phyloP scores from a whole-genome alignment of 306 rosid genomes.

The cucumber (Cucumis sativus) region DNA sequence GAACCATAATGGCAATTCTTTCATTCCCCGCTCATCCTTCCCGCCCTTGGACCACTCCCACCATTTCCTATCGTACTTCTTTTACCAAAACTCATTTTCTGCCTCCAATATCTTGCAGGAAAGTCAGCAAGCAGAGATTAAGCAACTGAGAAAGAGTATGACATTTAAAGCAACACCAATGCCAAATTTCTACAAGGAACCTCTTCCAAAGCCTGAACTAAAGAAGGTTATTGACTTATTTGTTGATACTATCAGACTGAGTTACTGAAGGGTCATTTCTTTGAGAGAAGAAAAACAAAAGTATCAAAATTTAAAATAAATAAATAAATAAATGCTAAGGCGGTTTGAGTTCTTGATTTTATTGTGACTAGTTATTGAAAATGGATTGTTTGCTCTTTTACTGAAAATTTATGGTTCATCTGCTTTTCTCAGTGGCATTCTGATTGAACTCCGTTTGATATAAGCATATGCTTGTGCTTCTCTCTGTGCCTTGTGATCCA shows the following conservation, averaged over 20 bases:
- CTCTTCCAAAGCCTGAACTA: conserved; percentile 74
- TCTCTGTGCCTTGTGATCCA: neutral
- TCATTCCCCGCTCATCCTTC: neutral
- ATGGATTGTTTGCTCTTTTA: neutral
- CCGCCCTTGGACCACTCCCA: neutral
- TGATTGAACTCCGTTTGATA: neutral
- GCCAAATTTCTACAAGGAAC: conserved; percentile 93
- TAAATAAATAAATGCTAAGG: neutral
- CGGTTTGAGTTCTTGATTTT: neutral
- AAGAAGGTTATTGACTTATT: conserved; percentile 48
- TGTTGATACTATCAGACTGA: neutral
- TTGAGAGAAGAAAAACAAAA: neutral
- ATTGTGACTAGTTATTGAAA: neutral
- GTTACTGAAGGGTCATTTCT: neutral
- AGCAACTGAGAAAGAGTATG: conserved; percentile 68
- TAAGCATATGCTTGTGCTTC: neutral
- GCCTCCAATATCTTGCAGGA: conserved; percentile 37
- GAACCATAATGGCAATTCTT: neutral
- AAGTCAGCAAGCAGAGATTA: conserved; percentile 76
- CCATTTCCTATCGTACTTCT: neutral
- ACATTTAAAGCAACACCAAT: conserved; percentile 82
- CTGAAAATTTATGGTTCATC: neutral
- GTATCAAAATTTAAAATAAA: neutral
- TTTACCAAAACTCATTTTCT: neutral
- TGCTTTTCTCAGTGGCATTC: neutral